These are phyloP conservation scores for Lachnellula hyalina DNA, from an alignment of 2,329 filamentous ascomycete species.

Conservation along the genomic window DNA sequence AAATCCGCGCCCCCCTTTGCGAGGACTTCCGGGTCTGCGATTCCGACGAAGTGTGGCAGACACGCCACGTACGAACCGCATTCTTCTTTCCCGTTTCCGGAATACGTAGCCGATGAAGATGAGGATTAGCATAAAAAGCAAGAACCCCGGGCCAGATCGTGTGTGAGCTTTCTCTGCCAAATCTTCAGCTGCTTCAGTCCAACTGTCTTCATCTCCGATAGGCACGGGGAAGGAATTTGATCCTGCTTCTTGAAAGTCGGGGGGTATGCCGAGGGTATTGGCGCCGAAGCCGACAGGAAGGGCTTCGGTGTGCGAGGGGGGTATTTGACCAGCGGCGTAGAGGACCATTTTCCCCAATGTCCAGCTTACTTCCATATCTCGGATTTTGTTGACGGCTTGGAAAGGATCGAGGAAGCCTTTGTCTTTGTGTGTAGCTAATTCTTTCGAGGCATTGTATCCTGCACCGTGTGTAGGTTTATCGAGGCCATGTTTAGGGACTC, in stretches of 20 bases:
- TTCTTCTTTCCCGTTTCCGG: slow-evolving; percentile 71
- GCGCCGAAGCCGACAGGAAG: slow-evolving; percentile 89
- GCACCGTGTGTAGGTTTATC: slow-evolving; percentile 30
- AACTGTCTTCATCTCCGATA: slow-evolving; percentile 50
- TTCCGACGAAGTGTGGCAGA: slow-evolving; percentile 38
- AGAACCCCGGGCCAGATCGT: slow-evolving; percentile 64
- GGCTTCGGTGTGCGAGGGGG: slow-evolving; percentile 51
- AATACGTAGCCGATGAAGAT: slow-evolving; percentile 66
- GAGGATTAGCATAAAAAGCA: slow-evolving; percentile 73
- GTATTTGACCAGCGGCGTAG: slow-evolving; percentile 85
- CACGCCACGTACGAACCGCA: slow-evolving; percentile 53
- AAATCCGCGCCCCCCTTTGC: slow-evolving; percentile 43
- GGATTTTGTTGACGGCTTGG: slow-evolving; percentile 87
- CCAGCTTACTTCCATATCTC: slow-evolving; percentile 91
- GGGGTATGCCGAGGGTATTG: slow-evolving; percentile 59
- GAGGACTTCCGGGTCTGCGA: slow-evolving; percentile 41
- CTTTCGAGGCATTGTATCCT: slow-evolving; percentile 66
- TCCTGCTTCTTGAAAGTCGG: slow-evolving; percentile 81
- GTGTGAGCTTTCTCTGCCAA: slow-evolving; percentile 63
- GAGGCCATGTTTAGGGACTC: slow-evolving; percentile 69
- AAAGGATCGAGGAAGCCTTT: slow-evolving; percentile 80
- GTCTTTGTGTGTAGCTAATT: slow-evolving; percentile 60
- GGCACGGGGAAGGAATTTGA: slow-evolving; percentile 38
- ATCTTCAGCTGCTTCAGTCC: slow-evolving; percentile 47
- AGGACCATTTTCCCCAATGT: slow-evolving; percentile 94